Evolutionary conservation across 1,284 basidiomycete species (phyloP).

Genomic region (Pseudozyma tsukubaensis): DNA sequence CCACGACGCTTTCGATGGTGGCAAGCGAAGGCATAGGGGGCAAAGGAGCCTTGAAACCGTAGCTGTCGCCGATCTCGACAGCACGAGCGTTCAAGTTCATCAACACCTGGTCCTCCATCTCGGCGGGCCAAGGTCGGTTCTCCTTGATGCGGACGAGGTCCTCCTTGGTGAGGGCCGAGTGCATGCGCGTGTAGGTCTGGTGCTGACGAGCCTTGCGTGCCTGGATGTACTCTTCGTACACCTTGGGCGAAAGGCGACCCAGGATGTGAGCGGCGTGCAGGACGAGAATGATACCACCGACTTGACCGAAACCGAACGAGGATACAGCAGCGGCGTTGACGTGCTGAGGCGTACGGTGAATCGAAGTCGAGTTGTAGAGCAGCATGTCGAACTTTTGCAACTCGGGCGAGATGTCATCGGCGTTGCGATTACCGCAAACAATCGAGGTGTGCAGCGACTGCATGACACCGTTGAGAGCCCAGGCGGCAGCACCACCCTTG

Average conservation of each 20-base stretch:
- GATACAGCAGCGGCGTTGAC: constrained; percentile 73
- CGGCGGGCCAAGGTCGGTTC: constrained; percentile 86
- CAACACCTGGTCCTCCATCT: constrained; percentile 87
- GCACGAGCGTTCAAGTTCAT: constrained; percentile 90
- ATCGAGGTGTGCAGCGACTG: constrained; percentile 87
- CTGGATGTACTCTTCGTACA: constrained; percentile 80
- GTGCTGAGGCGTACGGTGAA: constrained; percentile 70
- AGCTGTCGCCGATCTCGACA: constrained; percentile 56
- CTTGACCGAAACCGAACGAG: constrained; percentile 98
- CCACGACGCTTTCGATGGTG: constrained; percentile 26
- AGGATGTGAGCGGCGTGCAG: constrained; percentile 92
- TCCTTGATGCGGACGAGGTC: constrained; percentile 89
- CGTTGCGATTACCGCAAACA: constrained; percentile 89
- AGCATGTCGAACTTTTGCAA: constrained; percentile 90
- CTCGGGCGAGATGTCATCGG: constrained; percentile 85
- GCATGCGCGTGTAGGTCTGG: constrained; percentile 64
- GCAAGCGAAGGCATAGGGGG: constrained; percentile 52
- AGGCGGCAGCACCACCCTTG: constrained; percentile 78
- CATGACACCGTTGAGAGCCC: constrained; percentile 94
- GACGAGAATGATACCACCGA: constrained; percentile 86
- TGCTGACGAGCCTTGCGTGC: constrained; percentile 53
- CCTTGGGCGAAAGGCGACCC: constrained; percentile 79
- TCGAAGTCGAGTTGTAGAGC: constrained; percentile 96
- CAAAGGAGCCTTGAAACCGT: constrained; percentile 58
- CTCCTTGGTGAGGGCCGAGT: constrained; percentile 60